These are phyloP conservation scores for Excoecaria agallocha DNA, from an alignment of 345 rosid species.

Conservation along the genomic window DNA sequence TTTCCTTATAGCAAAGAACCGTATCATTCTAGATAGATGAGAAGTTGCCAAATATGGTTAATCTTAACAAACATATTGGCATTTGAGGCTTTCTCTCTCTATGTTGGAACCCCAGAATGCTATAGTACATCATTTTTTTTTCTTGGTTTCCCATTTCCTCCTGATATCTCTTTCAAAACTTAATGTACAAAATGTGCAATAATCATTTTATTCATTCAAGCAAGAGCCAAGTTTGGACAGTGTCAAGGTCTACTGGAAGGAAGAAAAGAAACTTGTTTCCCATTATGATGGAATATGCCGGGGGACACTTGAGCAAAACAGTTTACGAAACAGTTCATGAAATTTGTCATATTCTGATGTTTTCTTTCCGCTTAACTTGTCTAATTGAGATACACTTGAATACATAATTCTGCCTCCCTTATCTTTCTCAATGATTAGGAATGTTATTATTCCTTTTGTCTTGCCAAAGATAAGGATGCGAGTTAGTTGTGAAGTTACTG, in stretches of 20 bases:
- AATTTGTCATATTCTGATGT: neutral
- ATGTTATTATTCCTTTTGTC: neutral
- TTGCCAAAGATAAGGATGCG: neutral
- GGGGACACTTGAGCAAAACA: neutral
- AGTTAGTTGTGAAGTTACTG: neutral
- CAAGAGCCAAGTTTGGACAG: neutral
- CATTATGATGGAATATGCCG: neutral
- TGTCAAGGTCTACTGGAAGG: neutral
- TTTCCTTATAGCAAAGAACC: neutral
- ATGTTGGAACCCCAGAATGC: neutral
- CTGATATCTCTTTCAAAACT: neutral
- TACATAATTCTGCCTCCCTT: neutral
- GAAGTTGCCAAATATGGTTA: neutral
- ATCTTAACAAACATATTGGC: neutral
- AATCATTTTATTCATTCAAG: neutral
- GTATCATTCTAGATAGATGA: neutral
- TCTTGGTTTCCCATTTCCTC: neutral
- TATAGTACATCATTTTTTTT: neutral
- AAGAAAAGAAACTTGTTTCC: neutral
- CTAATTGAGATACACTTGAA: too few species aligned
- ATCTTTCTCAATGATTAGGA: neutral
- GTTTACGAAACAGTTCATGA: neutral
- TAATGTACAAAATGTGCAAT: neutral
- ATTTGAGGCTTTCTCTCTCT: neutral
- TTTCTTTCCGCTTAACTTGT: neutral